These are phyloP conservation scores for Trichoderma parareesei DNA, from an alignment of 495 filamentous ascomycete species.

Conservation along the genomic window DNA sequence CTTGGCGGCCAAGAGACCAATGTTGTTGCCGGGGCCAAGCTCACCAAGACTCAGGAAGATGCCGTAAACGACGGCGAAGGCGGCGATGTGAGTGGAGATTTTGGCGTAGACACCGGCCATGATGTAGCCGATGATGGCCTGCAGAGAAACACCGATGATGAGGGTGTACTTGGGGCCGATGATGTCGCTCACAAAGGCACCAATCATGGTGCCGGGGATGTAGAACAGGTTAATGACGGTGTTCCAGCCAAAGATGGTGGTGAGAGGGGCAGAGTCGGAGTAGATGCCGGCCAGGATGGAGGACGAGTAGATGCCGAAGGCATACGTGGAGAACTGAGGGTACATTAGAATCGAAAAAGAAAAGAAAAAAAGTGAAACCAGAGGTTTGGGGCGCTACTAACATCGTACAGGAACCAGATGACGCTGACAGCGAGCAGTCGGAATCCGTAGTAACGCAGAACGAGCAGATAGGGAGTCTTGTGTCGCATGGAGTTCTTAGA, in stretches of 20 bases:
- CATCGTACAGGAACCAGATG: constrained; percentile 91
- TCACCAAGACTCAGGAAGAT: constrained; percentile 82
- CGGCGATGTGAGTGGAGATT: constrained; percentile 61
- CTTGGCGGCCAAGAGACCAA: constrained; percentile 79
- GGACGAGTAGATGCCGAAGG: constrained; percentile 71
- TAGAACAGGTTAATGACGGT: constrained; percentile 80
- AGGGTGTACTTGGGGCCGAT: constrained; percentile 69
- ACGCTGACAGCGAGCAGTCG: constrained; percentile 60
- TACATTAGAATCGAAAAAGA: constrained; percentile 13
- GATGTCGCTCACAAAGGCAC: constrained; percentile 66
- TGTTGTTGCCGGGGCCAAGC: constrained; percentile 84
- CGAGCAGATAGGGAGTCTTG: constrained; percentile 48
- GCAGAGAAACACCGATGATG: constrained; percentile 53
- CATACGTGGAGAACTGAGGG: constrained; percentile 59
- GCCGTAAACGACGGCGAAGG: constrained; percentile 67
- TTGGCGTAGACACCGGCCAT: constrained; percentile 69
- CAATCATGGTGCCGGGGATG: constrained; percentile 69
- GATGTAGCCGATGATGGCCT: constrained; percentile 76
- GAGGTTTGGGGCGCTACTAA: constrained; percentile 19
- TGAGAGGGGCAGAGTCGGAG: constrained; percentile 47
- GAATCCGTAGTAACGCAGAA: constrained; percentile 50
- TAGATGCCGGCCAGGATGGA: constrained; percentile 62
- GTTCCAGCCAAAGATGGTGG: constrained; percentile 76
- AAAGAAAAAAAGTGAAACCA: neutral
- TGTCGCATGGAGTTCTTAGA: constrained; percentile 47